These are phyloP conservation scores for Strigomonas culicis DNA, from an alignment of 208 protist genomes.

Conservation along the genomic window DNA sequence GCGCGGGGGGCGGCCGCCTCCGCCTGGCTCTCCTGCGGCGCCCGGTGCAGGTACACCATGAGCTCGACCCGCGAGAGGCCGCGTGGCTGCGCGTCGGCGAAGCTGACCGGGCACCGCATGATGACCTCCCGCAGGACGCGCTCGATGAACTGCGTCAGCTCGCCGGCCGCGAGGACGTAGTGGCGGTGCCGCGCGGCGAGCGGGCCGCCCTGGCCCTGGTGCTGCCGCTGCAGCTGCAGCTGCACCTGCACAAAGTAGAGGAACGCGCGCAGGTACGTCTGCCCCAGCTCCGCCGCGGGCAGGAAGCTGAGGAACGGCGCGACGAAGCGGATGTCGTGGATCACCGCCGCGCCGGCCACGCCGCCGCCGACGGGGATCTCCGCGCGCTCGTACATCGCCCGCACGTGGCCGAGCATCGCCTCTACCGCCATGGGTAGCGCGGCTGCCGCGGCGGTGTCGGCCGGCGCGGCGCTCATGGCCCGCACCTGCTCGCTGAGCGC, in stretches of 20 bases:
- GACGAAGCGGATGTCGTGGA: slow-evolving; percentile 69
- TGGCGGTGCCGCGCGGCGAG: slow-evolving; percentile 25
- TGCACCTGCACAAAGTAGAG: slow-evolving; percentile 76
- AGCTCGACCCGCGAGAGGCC: slow-evolving; percentile 60
- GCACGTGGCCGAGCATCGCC: slow-evolving; percentile 37
- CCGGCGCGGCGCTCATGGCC: slow-evolving; percentile 24
- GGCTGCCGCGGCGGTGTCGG: slow-evolving; percentile 5
- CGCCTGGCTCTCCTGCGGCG: slow-evolving; percentile 34
- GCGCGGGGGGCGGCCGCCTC: not conserved
- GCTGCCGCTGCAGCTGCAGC: slow-evolving; percentile 46
- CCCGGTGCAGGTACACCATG: slow-evolving; percentile 61
- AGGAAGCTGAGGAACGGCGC: slow-evolving; percentile 74
- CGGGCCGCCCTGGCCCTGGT: slow-evolving; percentile 18
- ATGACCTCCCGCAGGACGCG: slow-evolving; percentile 57
- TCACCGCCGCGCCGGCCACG: slow-evolving; percentile 1
- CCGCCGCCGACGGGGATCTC: slow-evolving; percentile 24
- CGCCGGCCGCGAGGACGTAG: slow-evolving; percentile 38
- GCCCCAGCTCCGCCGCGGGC: slow-evolving; percentile 35
- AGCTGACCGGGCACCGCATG: slow-evolving; percentile 37
- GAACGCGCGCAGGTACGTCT: slow-evolving; percentile 49
- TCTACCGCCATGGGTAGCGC: slow-evolving; percentile 19
- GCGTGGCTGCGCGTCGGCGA: slow-evolving; percentile 32
- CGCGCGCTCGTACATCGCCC: slow-evolving; percentile 62
- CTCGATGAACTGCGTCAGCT: slow-evolving; percentile 40
- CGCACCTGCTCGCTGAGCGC: slow-evolving; percentile 42